Conservation (phyloP, 2,329 filamentous ascomycete genomes). For the Gaeumannomyces sp. region DNA sequence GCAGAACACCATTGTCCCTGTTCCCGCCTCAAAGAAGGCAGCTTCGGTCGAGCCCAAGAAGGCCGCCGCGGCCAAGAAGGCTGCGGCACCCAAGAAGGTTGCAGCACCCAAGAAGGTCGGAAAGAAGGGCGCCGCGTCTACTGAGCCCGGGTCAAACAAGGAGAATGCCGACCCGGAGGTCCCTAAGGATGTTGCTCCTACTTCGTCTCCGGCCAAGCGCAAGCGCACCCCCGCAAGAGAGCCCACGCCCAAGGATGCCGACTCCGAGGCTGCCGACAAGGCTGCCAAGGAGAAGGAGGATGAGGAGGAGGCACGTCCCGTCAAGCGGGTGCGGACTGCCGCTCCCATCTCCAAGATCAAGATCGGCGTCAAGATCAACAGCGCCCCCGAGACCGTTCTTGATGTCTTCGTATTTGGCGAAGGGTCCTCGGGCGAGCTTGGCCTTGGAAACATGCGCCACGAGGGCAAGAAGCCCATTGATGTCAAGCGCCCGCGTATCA, state of each 20-base stretch:
- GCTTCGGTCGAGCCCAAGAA: constrained; percentile 13
- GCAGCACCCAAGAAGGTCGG: constrained; percentile 12
- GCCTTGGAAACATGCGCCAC: constrained; percentile 62
- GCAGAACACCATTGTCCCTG: constrained; percentile 9
- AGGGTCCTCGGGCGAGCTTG: constrained; percentile 74
- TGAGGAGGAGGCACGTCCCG: constrained; percentile 12
- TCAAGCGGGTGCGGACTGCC: constrained; percentile 16
- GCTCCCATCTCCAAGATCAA: constrained; percentile 29
- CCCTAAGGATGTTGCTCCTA: constrained; percentile 9
- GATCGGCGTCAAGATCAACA: constrained; percentile 46
- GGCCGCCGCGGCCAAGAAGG: constrained; percentile 2
- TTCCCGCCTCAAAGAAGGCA: constrained; percentile 5
- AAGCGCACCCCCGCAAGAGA: constrained; percentile 4
- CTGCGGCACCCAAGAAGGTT: constrained; percentile 5
- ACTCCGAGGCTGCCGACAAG: constrained; percentile 2
- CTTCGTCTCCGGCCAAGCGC: constrained; percentile 6
- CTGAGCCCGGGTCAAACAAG: constrained; percentile 16
- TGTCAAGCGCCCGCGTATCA: constrained; percentile 68
- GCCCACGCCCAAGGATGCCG: constrained; percentile 8
- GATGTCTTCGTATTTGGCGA: constrained; percentile 78
- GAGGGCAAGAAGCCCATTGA: constrained; percentile 58
- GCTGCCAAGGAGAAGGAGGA: constrained; percentile 14
- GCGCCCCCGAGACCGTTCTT: constrained; percentile 54
- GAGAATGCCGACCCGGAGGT: constrained; percentile 19
- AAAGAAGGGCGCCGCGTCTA: neutral